A percentile compares a stretch with the other conserved stretches of the same genome.
Conservation (phyloP, 2,329 filamentous ascomycete genomes). For the Colletotrichum sp. region DNA sequence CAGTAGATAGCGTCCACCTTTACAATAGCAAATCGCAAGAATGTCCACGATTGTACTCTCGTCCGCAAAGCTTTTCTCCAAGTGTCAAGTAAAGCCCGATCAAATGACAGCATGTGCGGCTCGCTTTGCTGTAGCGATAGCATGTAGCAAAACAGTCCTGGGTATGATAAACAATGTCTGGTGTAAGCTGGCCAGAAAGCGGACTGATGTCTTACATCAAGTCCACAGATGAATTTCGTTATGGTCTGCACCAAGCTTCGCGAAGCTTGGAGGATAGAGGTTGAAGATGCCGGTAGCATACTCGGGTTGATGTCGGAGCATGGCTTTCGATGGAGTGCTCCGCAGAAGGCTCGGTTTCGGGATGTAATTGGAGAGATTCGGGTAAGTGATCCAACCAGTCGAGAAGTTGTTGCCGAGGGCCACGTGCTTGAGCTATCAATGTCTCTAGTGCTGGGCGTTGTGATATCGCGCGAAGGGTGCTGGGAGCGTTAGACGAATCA, state of each 20-base stretch:
- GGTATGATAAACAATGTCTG: not conserved
- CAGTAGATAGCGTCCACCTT: not conserved
- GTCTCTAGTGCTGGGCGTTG: not conserved
- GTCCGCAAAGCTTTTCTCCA: not conserved
- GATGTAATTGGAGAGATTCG: not conserved
- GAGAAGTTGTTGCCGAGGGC: not conserved
- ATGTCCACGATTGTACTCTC: not conserved
- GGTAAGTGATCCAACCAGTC: not conserved
- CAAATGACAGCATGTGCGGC: not conserved
- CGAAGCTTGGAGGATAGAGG: not conserved
- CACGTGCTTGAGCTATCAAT: not conserved
- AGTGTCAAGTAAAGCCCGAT: not conserved
- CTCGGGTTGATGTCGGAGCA: not conserved
- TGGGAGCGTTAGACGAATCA: not conserved
- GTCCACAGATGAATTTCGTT: not conserved
- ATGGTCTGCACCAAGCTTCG: not conserved
- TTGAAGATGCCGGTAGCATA: not conserved
- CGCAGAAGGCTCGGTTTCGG: not conserved
- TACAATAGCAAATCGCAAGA: not conserved
- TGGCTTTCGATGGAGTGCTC: not conserved
- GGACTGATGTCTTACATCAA: not conserved
- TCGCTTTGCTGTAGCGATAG: not conserved
- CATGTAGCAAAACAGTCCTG: not conserved
- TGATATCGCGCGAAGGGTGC: not conserved
- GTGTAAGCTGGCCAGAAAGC: not conserved